Conservation (phyloP, 1,139 yeast genomes). For the Saccharomyces pastorianus region DNA sequence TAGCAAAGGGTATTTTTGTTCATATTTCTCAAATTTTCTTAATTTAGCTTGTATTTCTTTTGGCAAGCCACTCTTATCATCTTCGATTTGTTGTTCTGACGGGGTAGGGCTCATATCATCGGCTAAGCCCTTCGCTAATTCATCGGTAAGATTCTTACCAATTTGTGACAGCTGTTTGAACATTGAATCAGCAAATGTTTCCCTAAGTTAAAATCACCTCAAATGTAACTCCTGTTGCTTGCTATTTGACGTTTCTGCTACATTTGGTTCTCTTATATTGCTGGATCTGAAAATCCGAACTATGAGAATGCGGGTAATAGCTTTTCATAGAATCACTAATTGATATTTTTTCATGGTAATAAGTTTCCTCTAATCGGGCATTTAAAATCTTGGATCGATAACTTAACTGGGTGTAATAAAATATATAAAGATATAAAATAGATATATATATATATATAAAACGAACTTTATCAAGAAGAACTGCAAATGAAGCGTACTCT, state of each 20-base stretch:
- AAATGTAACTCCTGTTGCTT: neutral
- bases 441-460: neutral
- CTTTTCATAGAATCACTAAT: neutral
- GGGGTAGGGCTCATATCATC: conserved; percentile 19
- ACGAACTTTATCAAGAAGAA: neutral
- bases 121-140: conserved; percentile 35
- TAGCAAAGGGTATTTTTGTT: conserved; percentile 75
- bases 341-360: too few relatives aligned
- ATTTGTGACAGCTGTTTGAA: conserved; percentile 53
- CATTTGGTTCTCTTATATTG: neutral
- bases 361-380: neutral
- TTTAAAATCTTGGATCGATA: neutral
- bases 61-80: conserved; percentile 40
- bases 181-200: conserved; percentile 34
- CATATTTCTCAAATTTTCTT: conserved; percentile 76
- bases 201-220: neutral
- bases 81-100: conserved; percentile 14
- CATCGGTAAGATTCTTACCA: conserved; percentile 61
- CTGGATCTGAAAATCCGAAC: neutral
- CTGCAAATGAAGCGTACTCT: neutral
- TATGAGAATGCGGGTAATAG: neutral
- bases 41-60: conserved; percentile 52
- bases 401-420: neutral
- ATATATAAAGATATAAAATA: neutral
- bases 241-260: neutral